These are phyloP conservation scores for Cymbopogon flexuosus DNA, from an alignment of 202 grass and related monocot genomes.

Conservation along the genomic window DNA sequence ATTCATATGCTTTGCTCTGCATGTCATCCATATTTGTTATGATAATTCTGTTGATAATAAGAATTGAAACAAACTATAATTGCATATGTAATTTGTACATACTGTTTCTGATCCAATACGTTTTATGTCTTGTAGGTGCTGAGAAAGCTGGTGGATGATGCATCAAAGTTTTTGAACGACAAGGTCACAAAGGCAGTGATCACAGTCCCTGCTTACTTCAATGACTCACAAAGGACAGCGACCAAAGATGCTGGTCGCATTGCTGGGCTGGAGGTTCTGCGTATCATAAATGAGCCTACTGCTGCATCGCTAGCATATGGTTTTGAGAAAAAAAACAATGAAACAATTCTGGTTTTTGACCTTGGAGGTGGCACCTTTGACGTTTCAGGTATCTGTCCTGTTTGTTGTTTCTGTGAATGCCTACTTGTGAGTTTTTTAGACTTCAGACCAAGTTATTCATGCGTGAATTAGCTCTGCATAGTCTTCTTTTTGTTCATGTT, in stretches of 20 bases:
- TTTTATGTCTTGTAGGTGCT: conserved; percentile 43
- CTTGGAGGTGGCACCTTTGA: conserved; percentile 86
- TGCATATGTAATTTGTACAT: neutral
- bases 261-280: conserved; percentile 72
- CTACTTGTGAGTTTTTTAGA: neutral
- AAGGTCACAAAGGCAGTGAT: conserved; percentile 81
- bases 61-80: neutral
- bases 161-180: conserved; percentile 77
- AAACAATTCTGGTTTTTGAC: conserved; percentile 87
- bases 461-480: neutral
- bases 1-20: neutral
- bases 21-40: neutral
- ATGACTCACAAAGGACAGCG: conserved; percentile 76
- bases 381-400: conserved; percentile 65
- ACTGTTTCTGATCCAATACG: neutral
- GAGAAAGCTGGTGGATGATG: conserved; percentile 72
- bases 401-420: neutral
- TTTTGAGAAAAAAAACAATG: conserved; percentile 82
- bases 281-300: conserved; percentile 81
- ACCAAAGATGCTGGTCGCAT: conserved; percentile 86
- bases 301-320: conserved; percentile 72
- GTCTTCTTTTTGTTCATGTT: neutral
- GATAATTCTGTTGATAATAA: neutral
- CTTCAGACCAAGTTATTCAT: neutral
- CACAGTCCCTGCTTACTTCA: conserved; percentile 73